phyloP scores from a whole-genome alignment of 495 filamentous ascomycete genomes.

The Trypethelium eluteriae region DNA sequence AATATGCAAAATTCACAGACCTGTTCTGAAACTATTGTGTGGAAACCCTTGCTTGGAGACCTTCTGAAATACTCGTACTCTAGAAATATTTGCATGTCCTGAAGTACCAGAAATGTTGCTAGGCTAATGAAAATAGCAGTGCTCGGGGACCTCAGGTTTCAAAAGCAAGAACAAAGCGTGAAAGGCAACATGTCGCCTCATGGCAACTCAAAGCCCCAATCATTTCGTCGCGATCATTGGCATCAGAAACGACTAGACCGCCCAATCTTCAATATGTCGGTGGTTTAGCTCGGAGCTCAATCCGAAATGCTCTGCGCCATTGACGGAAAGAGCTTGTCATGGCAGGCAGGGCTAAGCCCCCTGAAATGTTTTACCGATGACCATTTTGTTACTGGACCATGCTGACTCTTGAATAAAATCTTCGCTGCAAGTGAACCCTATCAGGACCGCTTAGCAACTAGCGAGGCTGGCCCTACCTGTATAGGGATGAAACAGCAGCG shows the following conservation, averaged over 20 bases:
- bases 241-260: background rate
- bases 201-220: background rate
- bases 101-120: background rate
- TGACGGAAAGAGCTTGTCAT: background rate
- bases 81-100: conserved; percentile 6
- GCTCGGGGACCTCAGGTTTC: background rate
- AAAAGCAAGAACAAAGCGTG: background rate
- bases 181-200: background rate
- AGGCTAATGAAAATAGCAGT: background rate
- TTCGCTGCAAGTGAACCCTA: no score
- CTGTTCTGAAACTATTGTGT: conserved; percentile 29
- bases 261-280: background rate
- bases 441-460: no score
- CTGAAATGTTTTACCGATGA: background rate
- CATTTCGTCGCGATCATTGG: background rate
- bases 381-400: background rate
- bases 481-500: no score
- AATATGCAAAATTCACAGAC: conserved; percentile 28
- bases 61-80: conserved; percentile 19
- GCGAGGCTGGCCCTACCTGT: no score
- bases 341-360: background rate
- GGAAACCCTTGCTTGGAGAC: conserved; percentile 29
- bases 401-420: background rate
- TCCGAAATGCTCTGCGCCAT: no score
- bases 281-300: background rate